Base-by-base conservation (phyloP, 176 grass and related monocot genomes). In the Cymbopogon citratus region DNA sequence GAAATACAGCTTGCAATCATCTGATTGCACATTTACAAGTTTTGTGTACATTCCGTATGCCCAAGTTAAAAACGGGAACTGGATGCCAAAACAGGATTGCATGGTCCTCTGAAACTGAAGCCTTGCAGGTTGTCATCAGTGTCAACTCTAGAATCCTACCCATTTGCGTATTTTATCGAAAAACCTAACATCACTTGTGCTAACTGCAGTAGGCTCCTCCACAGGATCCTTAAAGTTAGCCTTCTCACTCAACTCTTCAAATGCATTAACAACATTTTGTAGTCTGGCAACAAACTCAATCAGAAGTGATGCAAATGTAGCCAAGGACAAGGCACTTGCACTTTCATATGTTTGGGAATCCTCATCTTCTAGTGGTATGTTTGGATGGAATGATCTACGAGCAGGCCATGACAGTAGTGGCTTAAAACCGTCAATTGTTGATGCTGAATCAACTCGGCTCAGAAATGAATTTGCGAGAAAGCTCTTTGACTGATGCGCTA, bases 241-340 rank as follows among this genome's bases (percentile, higher is more conserved):
- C 49, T 91, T 89, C 24, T 88, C 77, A 69, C 97, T 95, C 70
- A 99, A 81, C 60, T 99, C 93, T 28, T 95, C 83, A 63, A 96
- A 96, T 78, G 97, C 87, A 41, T 99, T 88, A 65, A 99, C 97
- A 79, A 96, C 74, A 75, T 99, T 99, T 51, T 99, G 93, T 70
- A 99, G 71, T 62, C 96, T 74, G n/a, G 93, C 93, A 69, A 99
- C 93, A 83, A 93, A 99, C 65, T 99, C 91, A 12, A 99, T 99
- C 59, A 96, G 87, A 85, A 95, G 96, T 0, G 93, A 99, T 57
- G 89, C 48, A 60, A 99, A 99, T 59, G 96, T 99, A 34, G 96
- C 93, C 69, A 99, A 77, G 23, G 96, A 95, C 91, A 95, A 82
- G 54, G 92, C 89, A 90, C 97, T 99, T 51, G 97, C 93, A 79